A percentile compares a stretch with the other conserved stretches of the same genome.
Conservation (phyloP, 768 basidiomycete species). For the Leucocoprinus sp. region DNA sequence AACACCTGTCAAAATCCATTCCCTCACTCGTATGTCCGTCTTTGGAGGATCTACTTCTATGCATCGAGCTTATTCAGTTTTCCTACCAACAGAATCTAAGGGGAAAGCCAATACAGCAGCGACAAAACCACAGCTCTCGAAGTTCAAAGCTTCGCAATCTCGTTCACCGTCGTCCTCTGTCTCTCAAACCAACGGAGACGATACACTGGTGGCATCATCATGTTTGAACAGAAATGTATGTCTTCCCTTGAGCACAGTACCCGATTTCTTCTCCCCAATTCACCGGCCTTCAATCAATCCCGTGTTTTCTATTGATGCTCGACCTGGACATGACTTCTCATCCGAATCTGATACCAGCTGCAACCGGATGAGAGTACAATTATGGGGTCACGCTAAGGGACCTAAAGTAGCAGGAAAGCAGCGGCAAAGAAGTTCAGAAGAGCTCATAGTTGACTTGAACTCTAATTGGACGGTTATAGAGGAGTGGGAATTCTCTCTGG, state of each 20-base stretch:
- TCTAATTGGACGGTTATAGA: conserved; percentile 57
- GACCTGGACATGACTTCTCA: conserved; percentile 42
- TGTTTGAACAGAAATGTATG: not conserved
- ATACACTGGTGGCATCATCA: not conserved
- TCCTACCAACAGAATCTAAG: not conserved
- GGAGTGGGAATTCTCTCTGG: conserved; percentile 58
- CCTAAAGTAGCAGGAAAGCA: conserved; percentile 5
- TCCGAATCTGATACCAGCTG: conserved; percentile 46
- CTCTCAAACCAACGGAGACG: not conserved
- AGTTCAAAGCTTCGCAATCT: conserved; percentile 1
- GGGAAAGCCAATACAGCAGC: not conserved
- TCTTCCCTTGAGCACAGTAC: conserved; percentile 12
- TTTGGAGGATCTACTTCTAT: not conserved
- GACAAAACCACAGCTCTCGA: not conserved
- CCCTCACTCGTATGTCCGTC: not conserved
- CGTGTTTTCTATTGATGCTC: conserved; percentile 52
- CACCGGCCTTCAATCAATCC: conserved; percentile 85
- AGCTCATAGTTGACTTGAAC: not conserved
- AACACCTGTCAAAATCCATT: not conserved
- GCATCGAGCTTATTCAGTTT: not conserved
- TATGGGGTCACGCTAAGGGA: conserved; percentile 40
- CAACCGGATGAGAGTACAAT: conserved; percentile 31
- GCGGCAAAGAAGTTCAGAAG: conserved; percentile 1
- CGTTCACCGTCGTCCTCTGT: not conserved
- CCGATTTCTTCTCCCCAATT: conserved; percentile 71